A percentile compares a stretch with the other conserved stretches of the same genome.
phyloP scores from a whole-genome alignment of 495 filamentous ascomycete species.

The Penicillium daleae region DNA sequence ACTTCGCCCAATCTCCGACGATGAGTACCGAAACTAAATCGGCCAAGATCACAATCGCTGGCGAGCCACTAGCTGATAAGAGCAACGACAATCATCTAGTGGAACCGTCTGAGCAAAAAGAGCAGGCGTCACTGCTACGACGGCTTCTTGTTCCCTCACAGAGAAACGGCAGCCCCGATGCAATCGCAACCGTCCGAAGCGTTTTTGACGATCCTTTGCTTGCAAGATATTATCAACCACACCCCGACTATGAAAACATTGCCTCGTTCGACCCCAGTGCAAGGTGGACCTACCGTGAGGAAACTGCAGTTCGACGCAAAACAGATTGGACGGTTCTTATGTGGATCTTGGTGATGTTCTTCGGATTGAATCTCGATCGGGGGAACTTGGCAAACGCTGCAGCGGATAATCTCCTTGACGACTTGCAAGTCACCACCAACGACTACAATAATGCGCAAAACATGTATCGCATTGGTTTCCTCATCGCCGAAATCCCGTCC shows the following conservation, averaged over 20 bases:
- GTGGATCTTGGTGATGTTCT: slow-evolving; percentile 76
- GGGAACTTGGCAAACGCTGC: slow-evolving; percentile 68
- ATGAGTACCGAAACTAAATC: background rate
- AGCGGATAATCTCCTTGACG: slow-evolving; percentile 63
- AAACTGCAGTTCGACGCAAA: slow-evolving; percentile 35
- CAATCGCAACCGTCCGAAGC: slow-evolving; percentile 56
- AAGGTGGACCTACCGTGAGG: slow-evolving; percentile 55
- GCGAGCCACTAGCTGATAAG: background rate
- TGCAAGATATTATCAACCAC: slow-evolving; percentile 52
- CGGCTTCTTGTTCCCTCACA: background rate
- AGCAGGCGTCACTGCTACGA: background rate
- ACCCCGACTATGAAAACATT: slow-evolving; percentile 52
- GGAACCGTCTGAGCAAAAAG: background rate
- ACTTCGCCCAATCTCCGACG: background rate
- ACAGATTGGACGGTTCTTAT: slow-evolving; percentile 50
- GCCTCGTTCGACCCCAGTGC: slow-evolving; percentile 51
- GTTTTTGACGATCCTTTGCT: slow-evolving; percentile 53
- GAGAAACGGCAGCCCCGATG: slow-evolving; percentile 41
- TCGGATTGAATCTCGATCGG: slow-evolving; percentile 74
- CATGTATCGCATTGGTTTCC: slow-evolving; percentile 37
- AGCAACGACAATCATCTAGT: background rate
- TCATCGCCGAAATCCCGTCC: slow-evolving; percentile 65
- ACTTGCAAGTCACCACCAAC: slow-evolving; percentile 61
- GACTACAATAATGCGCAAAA: slow-evolving; percentile 66
- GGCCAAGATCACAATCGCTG: background rate